A percentile compares a stretch with the other conserved stretches of the same genome.
Evolutionary conservation across 371 early-diverging fungal genomes (phyloP).

Genomic region (Encephalitozoon cuniculi): DNA sequence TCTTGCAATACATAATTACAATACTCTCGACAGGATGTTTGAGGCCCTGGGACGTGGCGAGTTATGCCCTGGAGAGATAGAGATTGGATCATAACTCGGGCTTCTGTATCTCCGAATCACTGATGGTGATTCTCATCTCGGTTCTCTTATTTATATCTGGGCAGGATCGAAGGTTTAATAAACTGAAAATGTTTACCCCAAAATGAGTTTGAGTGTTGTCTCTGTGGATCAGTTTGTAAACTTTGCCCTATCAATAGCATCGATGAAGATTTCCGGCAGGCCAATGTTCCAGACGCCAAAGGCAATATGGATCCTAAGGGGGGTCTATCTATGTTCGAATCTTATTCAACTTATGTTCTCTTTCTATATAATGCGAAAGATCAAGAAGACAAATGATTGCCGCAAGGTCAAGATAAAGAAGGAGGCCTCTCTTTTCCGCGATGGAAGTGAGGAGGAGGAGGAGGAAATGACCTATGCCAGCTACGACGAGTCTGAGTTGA

Average conservation of each 20-base stretch:
- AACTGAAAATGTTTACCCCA: conserved; percentile 4
- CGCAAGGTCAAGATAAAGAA: conserved; percentile 49
- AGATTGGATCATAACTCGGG: too few relatives aligned
- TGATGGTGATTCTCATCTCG: too few relatives aligned
- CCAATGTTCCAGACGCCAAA: conserved; percentile 16
- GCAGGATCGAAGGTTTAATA: not conserved
- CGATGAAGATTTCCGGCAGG: conserved; percentile 45
- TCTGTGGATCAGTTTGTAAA: conserved; percentile 45
- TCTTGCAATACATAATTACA: conserved; percentile 31
- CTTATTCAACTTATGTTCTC: conserved; percentile 41
- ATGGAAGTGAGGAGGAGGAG: conserved; percentile 48
- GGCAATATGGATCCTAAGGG: conserved; percentile 25
- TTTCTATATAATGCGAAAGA: conserved; percentile 47
- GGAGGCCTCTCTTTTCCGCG: conserved; percentile 41
- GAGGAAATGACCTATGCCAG: conserved; percentile 58
- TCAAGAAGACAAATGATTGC: conserved; percentile 44
- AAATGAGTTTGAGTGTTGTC: conserved; percentile 39
- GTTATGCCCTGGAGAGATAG: not conserved
- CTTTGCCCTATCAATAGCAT: conserved; percentile 32
- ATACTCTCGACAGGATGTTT: not conserved
- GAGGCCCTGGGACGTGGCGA: not conserved
- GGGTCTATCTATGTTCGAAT: conserved; percentile 39
- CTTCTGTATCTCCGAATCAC: too few relatives aligned
- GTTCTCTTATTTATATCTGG: too few relatives aligned
- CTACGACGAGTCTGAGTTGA: conserved; percentile 57